These are phyloP conservation scores for Oryza coarctata DNA, from an alignment of 176 grass and related monocot genomes.

Conservation along the genomic window DNA sequence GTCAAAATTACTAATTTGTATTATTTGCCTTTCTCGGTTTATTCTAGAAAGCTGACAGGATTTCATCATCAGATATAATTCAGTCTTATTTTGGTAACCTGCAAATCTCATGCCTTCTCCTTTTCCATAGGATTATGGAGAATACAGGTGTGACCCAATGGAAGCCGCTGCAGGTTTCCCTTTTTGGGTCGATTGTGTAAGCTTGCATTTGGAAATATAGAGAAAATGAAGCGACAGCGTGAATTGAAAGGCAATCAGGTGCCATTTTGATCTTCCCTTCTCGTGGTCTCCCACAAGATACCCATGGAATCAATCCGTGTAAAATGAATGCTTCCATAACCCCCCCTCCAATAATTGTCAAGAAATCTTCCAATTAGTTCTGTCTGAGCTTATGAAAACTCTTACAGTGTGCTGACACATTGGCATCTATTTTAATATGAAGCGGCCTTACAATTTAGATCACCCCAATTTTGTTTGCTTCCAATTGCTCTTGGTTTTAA, in stretches of 20 bases:
- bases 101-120: conserved; percentile 54
- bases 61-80: conserved; percentile 4
- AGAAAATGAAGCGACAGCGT: conserved; percentile 36
- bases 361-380: background rate
- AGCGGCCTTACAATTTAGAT: background rate
- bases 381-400: background rate
- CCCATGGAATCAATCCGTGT: background rate
- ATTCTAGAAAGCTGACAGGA: background rate
- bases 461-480: no score
- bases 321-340: background rate
- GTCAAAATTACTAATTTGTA: background rate
- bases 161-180: conserved; percentile 47
- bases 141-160: conserved; percentile 53
- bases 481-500: background rate
- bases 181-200: conserved; percentile 36
- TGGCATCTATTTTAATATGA: background rate
- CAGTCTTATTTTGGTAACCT: conserved; percentile 28
- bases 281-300: background rate
- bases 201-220: conserved; percentile 55
- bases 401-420: background rate
- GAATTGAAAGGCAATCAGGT: conserved; percentile 45
- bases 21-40: background rate
- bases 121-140: conserved; percentile 66
- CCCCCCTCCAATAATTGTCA: background rate
- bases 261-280: conserved; percentile 45